Evolutionary conservation across 2,329 filamentous ascomycete species (phyloP), one percentile per base, ranked within the genome.

Genomic region (Podosphaera leucotricha): DNA sequence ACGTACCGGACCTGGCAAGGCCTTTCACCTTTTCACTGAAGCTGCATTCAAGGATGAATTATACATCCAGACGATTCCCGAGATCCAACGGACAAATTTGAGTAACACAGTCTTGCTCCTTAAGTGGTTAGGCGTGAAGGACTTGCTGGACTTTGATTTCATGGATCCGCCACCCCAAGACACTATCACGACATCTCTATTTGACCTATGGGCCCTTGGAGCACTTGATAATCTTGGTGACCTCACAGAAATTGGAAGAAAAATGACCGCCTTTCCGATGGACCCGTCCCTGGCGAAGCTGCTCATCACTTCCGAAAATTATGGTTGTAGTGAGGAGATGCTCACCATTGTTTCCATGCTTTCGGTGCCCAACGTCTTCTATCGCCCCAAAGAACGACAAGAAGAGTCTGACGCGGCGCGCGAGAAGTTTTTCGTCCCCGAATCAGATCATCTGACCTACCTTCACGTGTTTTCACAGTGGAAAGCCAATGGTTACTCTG

Each of bases 121-220:
- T 40, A 98, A 98, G 58, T 93, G 84, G 0, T 71, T 98, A 0
- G 90, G 90, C 0, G 87, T 98, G 16, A 87, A 83, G 56, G 86
- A 98, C 52, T 67, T 98, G 8, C 64, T 98, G 1, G 87, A 98
- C 59, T 98, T 98, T 56, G 85, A 95, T 59, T 98, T 98, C 54
- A 95, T 98, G 87, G 90, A 98, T 53, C 90, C 90, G 1, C 90
- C 90, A 6, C 90, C 90, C 0, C 90, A 98, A 61, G 92, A 98
- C 55, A 94, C 86, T 0, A 95, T 98, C 51, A 87, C 84, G 0
- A 98, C 90, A 0, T 94, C 86, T 2, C 76, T 98, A 30, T 98
- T 95, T 62, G 90, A 98, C 54, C 72, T 98, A 0, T 98, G 90
- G 90, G 86, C 90, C 0, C 68, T 98, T 0, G 90, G 90, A 1